Evolutionary conservation across 768 basidiomycete genomes (phyloP), one percentile per base, ranked within the genome.

Genomic region (Cyathus striatus): DNA sequence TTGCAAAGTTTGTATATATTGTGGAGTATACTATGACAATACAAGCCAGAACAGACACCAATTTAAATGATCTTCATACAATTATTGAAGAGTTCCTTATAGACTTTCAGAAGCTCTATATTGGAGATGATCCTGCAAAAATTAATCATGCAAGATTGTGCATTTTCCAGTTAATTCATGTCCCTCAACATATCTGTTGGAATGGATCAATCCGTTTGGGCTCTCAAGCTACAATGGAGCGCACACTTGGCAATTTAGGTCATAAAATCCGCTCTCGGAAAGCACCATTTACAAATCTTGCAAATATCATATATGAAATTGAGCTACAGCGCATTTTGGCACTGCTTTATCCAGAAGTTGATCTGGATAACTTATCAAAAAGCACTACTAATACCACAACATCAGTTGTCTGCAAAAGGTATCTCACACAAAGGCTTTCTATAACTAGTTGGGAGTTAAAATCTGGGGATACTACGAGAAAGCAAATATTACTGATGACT

Each of bases 101-200:
- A 5, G 44, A 44, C 5, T 64, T 48, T 49, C 52, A 67, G 40
- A 21, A 14, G 2, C 35, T 63, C 1, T 65, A 65, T 44, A 45
- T 65, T 45, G 55, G 49, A 2, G 40, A 50, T 1, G 45, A 61
- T 26, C 57, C 58, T 7, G 48, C 52, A 23, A 56, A 58, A 14
- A 55, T 63, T n/a, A 32, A 20, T 1, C 44, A 59, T 9, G 43
- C 42, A 13, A 41, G 57, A 5, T 47, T 66, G 4, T 66, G 61
- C 30, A 40, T 66, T 2, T 64, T 65, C 36, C 63, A 66, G 38
- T 47, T 65, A 1, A 54, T 62, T 33, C 64, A 66, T 40, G 36
- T 65, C n/a, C 62, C 63, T 27, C 32, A 41, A 2, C 64, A 68
- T 38, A 64, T 66, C 14, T 6, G 43, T n/a, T 68, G 60, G 59